Percentiles rank a stretch among this genome's conserved stretches.
These are phyloP conservation scores for Apiospora kogelbergensis DNA, from an alignment of 2,329 filamentous ascomycete species.

Conservation along the genomic window DNA sequence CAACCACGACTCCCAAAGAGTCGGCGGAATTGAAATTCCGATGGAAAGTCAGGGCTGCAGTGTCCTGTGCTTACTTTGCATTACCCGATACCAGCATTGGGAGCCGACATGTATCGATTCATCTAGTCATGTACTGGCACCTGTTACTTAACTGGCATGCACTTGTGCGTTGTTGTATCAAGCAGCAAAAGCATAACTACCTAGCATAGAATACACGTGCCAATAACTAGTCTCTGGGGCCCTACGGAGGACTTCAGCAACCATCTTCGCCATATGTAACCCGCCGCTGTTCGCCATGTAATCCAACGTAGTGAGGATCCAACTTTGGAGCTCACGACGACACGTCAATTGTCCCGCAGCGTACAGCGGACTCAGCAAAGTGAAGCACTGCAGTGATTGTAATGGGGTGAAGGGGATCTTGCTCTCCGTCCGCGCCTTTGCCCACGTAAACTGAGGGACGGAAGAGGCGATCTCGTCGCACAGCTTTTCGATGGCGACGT, in stretches of 20 bases:
- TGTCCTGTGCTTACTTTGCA: too few species aligned
- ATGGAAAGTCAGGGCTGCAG: too few species aligned
- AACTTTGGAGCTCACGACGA: conserved; percentile 12
- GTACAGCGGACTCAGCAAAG: conserved; percentile 21
- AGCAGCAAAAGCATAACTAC: conserved; percentile 27
- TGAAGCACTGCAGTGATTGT: conserved; percentile 21
- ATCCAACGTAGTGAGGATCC: conserved; percentile 17
- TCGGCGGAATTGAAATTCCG: too few species aligned
- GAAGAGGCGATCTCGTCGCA: conserved; percentile 19
- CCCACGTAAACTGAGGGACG: conserved; percentile 20
- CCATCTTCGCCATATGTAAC: conserved; percentile 16
- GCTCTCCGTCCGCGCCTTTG: conserved; percentile 12
- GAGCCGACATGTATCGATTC: too few species aligned
- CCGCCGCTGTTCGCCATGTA: conserved; percentile 20
- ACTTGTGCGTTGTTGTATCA: too few species aligned
- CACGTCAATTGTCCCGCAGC: conserved; percentile 12
- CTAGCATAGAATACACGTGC: conserved; percentile 24
- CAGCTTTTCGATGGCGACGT: background rate
- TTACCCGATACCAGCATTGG: too few species aligned
- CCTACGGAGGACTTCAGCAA: conserved; percentile 15
- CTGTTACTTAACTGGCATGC: background rate
- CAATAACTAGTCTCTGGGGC: conserved; percentile 18
- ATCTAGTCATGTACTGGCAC: too few species aligned
- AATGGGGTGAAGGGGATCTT: conserved; percentile 17
- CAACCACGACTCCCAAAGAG: too few species aligned